phyloP scores from a whole-genome alignment of 108 stramenopile species.

The Bacterosira constricta region DNA sequence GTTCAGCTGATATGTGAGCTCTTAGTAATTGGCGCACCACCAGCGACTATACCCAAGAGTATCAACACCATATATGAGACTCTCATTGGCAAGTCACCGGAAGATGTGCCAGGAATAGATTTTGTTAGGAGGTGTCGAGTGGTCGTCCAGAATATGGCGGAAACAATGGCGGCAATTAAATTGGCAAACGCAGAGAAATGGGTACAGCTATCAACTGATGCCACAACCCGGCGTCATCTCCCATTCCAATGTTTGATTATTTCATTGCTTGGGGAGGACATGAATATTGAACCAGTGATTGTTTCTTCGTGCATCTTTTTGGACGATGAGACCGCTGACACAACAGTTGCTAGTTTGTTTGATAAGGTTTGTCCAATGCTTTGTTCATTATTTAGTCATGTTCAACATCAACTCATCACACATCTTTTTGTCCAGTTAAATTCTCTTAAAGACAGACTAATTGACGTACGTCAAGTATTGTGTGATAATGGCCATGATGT shows the following conservation, averaged over 20 bases:
- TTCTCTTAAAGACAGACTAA: too few relatives aligned
- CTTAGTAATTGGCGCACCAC: slow-evolving; percentile 12
- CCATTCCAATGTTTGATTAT: slow-evolving; percentile 7
- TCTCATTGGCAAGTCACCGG: not conserved
- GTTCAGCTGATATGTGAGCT: too few relatives aligned
- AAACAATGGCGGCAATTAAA: slow-evolving; percentile 13
- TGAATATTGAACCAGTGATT: slow-evolving; percentile 13
- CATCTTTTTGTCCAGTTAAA: too few relatives aligned
- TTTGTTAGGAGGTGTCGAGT: slow-evolving; percentile 2
- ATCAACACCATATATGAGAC: slow-evolving; percentile 3
- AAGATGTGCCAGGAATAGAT: slow-evolving; percentile 8
- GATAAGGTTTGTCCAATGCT: not conserved
- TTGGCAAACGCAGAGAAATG: not conserved
- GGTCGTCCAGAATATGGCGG: slow-evolving; percentile 1
- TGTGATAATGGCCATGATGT: too few relatives aligned
- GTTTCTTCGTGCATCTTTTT: too few relatives aligned
- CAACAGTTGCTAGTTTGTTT: not conserved
- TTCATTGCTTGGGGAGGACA: slow-evolving; percentile 10
- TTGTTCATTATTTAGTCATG: too few relatives aligned
- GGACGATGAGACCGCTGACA: slow-evolving; percentile 17
- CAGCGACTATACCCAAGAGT: not conserved
- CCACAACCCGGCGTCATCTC: slow-evolving; percentile 11
- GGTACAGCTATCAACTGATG: slow-evolving; percentile 22
- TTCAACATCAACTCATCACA: too few relatives aligned
- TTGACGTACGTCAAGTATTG: too few relatives aligned